phyloP scores from a whole-genome alignment of 1,284 basidiomycete genomes.

The Wallemia hederae region DNA sequence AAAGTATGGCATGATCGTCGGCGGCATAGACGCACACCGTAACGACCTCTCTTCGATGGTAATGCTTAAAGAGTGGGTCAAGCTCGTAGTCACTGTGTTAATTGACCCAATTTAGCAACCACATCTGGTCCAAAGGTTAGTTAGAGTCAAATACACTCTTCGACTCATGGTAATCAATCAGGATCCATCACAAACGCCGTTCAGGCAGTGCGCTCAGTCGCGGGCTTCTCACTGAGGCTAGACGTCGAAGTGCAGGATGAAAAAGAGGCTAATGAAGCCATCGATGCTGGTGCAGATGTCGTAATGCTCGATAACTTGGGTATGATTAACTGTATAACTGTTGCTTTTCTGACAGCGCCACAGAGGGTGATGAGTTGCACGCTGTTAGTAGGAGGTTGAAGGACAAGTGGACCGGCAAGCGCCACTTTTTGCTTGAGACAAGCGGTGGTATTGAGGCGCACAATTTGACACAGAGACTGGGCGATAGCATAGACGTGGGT shows the following conservation, averaged over 20 bases:
- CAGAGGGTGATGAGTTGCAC: conserved; percentile 34
- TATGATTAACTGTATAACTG: no score
- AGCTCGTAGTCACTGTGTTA: background rate
- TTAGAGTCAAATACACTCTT: conserved; percentile 1
- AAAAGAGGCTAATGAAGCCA: conserved; percentile 77
- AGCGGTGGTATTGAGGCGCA: conserved; percentile 72
- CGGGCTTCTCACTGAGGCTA: conserved; percentile 71
- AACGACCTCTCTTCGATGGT: conserved; percentile 95
- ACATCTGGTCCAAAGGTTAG: conserved; percentile 81
- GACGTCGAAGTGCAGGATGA: conserved; percentile 81
- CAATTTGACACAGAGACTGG: conserved; percentile 42
- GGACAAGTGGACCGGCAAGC: conserved; percentile 41
- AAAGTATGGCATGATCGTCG: conserved; percentile 96
- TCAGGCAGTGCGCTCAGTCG: conserved; percentile 50
- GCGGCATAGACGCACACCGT: conserved; percentile 86
- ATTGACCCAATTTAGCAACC: conserved; percentile 28
- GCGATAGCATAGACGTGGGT: conserved; percentile 22
- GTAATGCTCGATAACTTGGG: conserved; percentile 91
- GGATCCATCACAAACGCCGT: conserved; percentile 78
- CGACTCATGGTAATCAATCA: conserved; percentile 3
- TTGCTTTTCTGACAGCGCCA: no score
- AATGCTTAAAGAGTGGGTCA: conserved; percentile 61
- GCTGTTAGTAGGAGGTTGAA: conserved; percentile 37
- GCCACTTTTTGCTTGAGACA: conserved; percentile 63
- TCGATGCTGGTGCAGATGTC: conserved; percentile 82